Evolutionary conservation across 2,329 filamentous ascomycete genomes (phyloP).

Genomic region (Zalaria sp.): DNA sequence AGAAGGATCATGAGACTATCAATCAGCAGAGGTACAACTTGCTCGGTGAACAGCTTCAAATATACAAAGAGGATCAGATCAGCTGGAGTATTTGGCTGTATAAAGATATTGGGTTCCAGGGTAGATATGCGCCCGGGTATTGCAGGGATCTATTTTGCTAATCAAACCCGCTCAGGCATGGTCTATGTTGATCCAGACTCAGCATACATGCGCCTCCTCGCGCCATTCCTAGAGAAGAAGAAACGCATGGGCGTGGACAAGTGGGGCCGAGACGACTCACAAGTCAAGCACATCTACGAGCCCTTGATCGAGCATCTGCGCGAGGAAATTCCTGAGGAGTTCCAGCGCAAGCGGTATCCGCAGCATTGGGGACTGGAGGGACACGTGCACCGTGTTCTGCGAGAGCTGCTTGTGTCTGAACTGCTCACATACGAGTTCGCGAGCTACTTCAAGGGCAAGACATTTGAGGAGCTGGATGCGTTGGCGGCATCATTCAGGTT

Average conservation of each 20-base stretch:
- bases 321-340: conserved; percentile 28
- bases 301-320: conserved; percentile 6
- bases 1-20: conserved; percentile 21
- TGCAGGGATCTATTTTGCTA: not conserved
- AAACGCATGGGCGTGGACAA: conserved; percentile 35
- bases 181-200: conserved; percentile 12
- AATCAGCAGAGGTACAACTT: conserved; percentile 29
- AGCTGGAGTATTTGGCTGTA: conserved; percentile 40
- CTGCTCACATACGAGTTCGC: conserved; percentile 38
- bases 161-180: conserved; percentile 10
- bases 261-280: conserved; percentile 27
- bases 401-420: conserved; percentile 7
- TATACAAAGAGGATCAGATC: conserved; percentile 38
- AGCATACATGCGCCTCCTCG: conserved; percentile 33
- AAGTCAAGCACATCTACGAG: conserved; percentile 3
- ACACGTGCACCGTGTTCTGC: conserved; percentile 6
- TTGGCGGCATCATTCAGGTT: conserved; percentile 40
- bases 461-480: conserved; percentile 38
- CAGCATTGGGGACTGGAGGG: conserved; percentile 7
- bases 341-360: conserved; percentile 7
- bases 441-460: conserved; percentile 39
- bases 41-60: conserved; percentile 30
- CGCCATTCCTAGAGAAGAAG: conserved; percentile 43
- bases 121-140: conserved; percentile 12
- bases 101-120: conserved; percentile 21